Percentiles rank a stretch among this genome's conserved stretches.
Evolutionary conservation across 2,329 filamentous ascomycete species (phyloP).

Genomic region (Balansia obtecta): DNA sequence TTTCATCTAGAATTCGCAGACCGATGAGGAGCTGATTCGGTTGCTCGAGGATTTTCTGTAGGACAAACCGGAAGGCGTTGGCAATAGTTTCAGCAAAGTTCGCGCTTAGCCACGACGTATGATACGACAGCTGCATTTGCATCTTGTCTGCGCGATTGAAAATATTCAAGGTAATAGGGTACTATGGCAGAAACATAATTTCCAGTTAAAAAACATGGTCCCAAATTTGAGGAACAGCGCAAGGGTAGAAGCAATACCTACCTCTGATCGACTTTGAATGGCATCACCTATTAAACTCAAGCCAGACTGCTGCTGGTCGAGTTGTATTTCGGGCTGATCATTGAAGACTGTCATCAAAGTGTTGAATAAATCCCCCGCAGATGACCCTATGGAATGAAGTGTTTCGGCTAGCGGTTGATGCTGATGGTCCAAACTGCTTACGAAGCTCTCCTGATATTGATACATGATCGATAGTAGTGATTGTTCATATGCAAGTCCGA

Average conservation of each 20-base stretch:
- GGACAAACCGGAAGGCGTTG: not conserved
- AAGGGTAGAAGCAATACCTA: not conserved
- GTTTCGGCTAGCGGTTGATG: constrained; percentile 36
- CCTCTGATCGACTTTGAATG: constrained; percentile 1
- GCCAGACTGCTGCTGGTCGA: not conserved
- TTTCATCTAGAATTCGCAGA: not conserved
- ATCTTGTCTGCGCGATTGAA: not conserved
- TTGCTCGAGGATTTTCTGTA: not conserved
- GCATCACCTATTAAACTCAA: not conserved
- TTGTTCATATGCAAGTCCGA: constrained; percentile 20
- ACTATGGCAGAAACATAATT: not conserved
- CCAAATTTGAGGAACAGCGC: not conserved
- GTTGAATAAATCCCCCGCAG: constrained; percentile 16
- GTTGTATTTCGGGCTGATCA: constrained; percentile 7
- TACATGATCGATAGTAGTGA: constrained; percentile 1
- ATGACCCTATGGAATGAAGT: constrained; percentile 18
- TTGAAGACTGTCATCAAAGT: constrained; percentile 17
- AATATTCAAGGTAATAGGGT: not conserved
- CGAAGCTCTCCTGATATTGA: constrained; percentile 30
- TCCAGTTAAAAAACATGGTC: not conserved
- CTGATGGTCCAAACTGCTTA: constrained; percentile 33
- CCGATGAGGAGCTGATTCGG: not conserved
- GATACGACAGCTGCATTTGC: not conserved
- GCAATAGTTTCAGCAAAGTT: not conserved
- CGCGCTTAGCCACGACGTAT: not conserved